A percentile compares a stretch with the other conserved stretches of the same genome.
Evolutionary conservation across 2,329 filamentous ascomycete genomes (phyloP).

Genomic region (Microascus cirrosus): DNA sequence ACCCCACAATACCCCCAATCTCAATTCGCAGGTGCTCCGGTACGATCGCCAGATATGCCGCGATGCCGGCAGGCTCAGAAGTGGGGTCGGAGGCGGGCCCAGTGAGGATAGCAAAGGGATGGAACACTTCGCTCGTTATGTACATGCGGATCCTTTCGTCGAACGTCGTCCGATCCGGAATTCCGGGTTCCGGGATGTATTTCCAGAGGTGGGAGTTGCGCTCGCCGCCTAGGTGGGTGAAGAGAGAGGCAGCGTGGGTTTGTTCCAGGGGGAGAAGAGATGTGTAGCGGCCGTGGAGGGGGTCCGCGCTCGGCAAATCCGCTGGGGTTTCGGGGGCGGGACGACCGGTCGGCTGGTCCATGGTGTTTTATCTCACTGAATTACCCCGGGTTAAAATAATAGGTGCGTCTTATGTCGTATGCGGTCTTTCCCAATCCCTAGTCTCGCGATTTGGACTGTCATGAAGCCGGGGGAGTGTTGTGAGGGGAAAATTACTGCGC

Average conservation of each 20-base stretch:
- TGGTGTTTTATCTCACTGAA: no score
- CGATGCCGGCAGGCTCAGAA: conserved; percentile 26
- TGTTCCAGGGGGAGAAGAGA: conserved; percentile 16
- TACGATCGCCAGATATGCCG: conserved; percentile 34
- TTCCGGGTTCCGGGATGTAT: conserved; percentile 18
- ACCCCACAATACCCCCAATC: conserved; percentile 44
- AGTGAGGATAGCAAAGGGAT: conserved; percentile 30
- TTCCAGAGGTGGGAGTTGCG: conserved; percentile 21
- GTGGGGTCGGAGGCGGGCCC: conserved; percentile 10
- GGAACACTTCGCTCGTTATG: conserved; percentile 18
- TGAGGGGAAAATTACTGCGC: no score
- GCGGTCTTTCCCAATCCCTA: no score
- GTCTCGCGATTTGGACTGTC: no score
- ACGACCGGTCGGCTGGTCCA: no score
- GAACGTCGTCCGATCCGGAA: conserved; percentile 11
- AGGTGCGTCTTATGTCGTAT: no score
- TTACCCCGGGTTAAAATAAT: no score
- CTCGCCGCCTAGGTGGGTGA: conserved; percentile 18
- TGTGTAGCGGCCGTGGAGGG: conserved; percentile 18
- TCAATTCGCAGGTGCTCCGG: conserved; percentile 39
- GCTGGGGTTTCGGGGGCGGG: no score
- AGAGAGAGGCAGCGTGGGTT: conserved; percentile 16
- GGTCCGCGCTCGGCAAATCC: no score
- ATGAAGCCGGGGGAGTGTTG: no score
- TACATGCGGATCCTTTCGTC: conserved; percentile 10